Evolutionary conservation across 2,329 filamentous ascomycete species (phyloP), one percentile per base, ranked within the genome.

Genomic region (Pezicula radicicola): DNA sequence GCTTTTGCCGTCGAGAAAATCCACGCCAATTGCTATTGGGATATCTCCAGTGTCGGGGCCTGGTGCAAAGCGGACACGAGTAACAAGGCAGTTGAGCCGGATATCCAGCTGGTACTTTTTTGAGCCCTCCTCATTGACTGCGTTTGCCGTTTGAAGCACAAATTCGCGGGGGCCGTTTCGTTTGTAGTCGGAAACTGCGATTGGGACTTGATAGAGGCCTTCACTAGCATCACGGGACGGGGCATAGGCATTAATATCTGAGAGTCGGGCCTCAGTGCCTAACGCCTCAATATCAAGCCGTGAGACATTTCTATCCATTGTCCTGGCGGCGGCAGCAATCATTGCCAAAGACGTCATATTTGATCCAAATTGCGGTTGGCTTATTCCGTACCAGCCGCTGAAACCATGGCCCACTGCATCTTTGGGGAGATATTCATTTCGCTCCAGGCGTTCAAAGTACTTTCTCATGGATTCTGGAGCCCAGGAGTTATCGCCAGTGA

Each of bases 1-100:
- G 21, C 64, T 68, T 49, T 72, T 61, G 0, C 72, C 74, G 19
- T 68, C 58, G 3, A 75, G 56, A 46, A 70, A 76, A 49, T 77
- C 69, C 6, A 76, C 67, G 4, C 74, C 75, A 12, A 67, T 66
- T 4, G 72, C 70, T 52, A 63, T 65, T 43, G 70, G 70, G 30
- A 51, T 55, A 19, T 54, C 49, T 5, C 35, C 41, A 37, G 54
- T 59, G n/a, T n/a, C n/a, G n/a, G n/a, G n/a, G n/a, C n/a, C n/a
- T 58, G 53, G 57, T 28, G 70, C 64, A 57, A 75, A 75, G 48
- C 65, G 62, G 49, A 75, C 56, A 55, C 73, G 73, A 15, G 71
- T 75, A 7, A 72, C 72, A 19, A 75, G 51, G 9, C 55, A 59
- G 35, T 63, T 56, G 8, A 57, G 28, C 15, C 52, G 50, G 16